Evolutionary conservation across 106 monocot species (phyloP).

Genomic region (Platanthera guangdongensis): DNA sequence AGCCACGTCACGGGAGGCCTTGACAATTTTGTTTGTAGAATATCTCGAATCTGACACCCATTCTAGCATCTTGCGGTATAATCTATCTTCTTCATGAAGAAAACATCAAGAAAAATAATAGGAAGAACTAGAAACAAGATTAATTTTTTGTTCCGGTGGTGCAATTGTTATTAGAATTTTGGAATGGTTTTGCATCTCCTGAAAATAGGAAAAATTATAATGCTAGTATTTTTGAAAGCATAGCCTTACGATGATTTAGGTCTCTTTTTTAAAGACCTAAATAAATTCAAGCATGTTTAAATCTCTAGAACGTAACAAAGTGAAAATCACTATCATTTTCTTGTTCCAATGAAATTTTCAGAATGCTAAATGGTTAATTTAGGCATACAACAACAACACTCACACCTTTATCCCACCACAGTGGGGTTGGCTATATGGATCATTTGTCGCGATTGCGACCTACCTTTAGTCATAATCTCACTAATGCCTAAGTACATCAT

Average conservation of each 20-base stretch:
- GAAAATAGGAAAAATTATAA: neutral
- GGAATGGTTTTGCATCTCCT: neutral
- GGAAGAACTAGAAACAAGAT: neutral
- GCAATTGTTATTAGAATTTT: neutral
- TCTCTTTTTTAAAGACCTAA: neutral
- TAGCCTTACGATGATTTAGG: neutral
- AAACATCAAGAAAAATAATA: neutral
- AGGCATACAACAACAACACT: no score
- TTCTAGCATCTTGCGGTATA: neutral
- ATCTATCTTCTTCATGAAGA: neutral
- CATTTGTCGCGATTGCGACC: no score
- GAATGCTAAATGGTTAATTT: no score
- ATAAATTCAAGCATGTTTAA: no score
- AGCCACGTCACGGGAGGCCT: no score
- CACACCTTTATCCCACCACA: no score
- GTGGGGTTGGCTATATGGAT: no score
- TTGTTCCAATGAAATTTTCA: no score
- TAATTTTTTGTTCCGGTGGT: neutral
- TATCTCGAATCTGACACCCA: neutral
- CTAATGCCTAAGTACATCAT: no score
- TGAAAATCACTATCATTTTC: neutral
- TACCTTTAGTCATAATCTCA: no score
- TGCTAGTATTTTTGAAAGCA: neutral
- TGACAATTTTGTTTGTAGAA: neutral
- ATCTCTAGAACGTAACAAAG: neutral